Evolutionary conservation across 129 eudicot species (phyloP).

Genomic region (Glebionis coronaria): DNA sequence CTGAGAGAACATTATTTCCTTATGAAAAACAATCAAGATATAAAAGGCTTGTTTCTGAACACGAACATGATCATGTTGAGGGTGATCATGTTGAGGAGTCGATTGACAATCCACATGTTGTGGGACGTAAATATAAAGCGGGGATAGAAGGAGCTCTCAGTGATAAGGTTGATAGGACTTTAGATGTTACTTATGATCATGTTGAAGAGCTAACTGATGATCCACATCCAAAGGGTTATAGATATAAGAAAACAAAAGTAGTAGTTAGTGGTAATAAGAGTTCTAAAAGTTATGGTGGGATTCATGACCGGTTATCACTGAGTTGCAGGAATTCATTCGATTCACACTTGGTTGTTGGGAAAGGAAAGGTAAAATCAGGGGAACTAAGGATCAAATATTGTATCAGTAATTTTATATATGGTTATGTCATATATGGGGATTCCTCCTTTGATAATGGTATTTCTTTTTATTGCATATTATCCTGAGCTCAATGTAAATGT

Average conservation of each 20-base stretch:
- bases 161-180: too few relatives aligned
- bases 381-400: constrained; percentile 37
- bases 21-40: constrained; percentile 30
- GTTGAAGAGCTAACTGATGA: constrained; percentile 29
- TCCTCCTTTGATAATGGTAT: constrained; percentile 25
- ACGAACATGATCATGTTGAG: constrained; percentile 11
- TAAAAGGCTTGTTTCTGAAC: constrained; percentile 23
- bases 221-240: constrained; percentile 18
- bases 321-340: constrained; percentile 44
- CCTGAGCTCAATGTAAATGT: too few relatives aligned
- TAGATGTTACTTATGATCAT: constrained; percentile 1
- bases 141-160: too few relatives aligned
- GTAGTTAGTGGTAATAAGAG: constrained; percentile 32
- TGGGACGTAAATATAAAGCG: too few relatives aligned
- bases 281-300: constrained; percentile 22
- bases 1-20: constrained; percentile 29
- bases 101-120: constrained; percentile 10
- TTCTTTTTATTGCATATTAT: constrained; percentile 6
- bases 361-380: constrained; percentile 64
- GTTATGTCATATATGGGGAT: constrained; percentile 28
- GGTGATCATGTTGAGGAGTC: constrained; percentile 16
- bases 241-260: constrained; percentile 18
- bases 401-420: constrained; percentile 32
- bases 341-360: constrained; percentile 40
- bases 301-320: constrained; percentile 27